phyloP scores from a whole-genome alignment of 768 basidiomycete genomes.

The Pulveroboletus ravenelii region DNA sequence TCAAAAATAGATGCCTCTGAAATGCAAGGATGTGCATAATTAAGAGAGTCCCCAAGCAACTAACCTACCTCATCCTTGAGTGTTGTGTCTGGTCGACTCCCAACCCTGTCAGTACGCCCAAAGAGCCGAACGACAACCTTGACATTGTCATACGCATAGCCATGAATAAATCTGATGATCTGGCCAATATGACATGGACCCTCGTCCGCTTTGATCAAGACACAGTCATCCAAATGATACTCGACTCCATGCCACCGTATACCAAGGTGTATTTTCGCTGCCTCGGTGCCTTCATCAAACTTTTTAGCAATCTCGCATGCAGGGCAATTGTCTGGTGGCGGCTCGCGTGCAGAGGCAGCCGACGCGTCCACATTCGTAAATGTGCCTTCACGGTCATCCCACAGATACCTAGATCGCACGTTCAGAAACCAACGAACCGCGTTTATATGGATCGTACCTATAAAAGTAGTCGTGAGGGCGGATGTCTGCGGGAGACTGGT shows the following conservation, averaged over 20 bases:
- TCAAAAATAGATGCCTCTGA: constrained; percentile 61
- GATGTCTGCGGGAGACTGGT: constrained; percentile 22
- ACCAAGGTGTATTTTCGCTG: constrained; percentile 35
- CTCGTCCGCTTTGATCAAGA: constrained; percentile 41
- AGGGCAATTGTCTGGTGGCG: constrained; percentile 50
- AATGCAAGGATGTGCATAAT: neutral
- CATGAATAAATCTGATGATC: constrained; percentile 34
- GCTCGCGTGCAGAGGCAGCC: neutral
- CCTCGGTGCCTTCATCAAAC: constrained; percentile 28
- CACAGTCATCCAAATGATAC: constrained; percentile 63
- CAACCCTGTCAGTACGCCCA: constrained; percentile 43
- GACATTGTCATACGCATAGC: constrained; percentile 10
- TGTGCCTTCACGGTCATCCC: constrained; percentile 41
- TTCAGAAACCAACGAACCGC: constrained; percentile 1
- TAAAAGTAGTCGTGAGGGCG: constrained; percentile 49
- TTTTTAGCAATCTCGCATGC: constrained; percentile 39
- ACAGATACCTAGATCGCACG: constrained; percentile 40
- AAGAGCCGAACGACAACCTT: constrained; percentile 39
- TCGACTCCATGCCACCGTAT: constrained; percentile 41
- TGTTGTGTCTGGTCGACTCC: constrained; percentile 34
- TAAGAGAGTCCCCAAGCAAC: neutral
- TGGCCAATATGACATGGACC: constrained; percentile 59
- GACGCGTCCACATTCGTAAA: constrained; percentile 37
- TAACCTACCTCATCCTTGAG: constrained; percentile 54
- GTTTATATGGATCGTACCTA: constrained; percentile 36